Evolutionary conservation across 2,329 filamentous ascomycete species (phyloP).

Genomic region (Diaporthe batatas): DNA sequence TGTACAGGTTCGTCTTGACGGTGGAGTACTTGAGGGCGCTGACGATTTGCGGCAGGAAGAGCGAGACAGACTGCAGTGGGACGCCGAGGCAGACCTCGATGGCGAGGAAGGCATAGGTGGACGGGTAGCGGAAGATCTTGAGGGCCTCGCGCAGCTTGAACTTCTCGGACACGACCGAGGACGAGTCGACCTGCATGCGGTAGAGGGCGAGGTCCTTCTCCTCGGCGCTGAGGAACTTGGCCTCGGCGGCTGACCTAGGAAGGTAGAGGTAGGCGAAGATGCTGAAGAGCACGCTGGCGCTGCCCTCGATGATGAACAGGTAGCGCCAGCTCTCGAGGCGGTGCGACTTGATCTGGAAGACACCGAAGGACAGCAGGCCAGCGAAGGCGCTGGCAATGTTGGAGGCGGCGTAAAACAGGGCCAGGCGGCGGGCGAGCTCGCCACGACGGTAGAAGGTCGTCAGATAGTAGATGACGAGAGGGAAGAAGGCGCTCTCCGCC

Average conservation of each 20-base stretch:
- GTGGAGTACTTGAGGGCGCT: slow-evolving; percentile 61
- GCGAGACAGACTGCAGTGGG: slow-evolving; percentile 66
- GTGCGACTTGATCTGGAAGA: slow-evolving; percentile 59
- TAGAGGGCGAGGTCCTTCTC: slow-evolving; percentile 78
- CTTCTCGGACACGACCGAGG: slow-evolving; percentile 68
- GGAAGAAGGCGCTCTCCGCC: slow-evolving; percentile 77
- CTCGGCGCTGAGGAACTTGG: slow-evolving; percentile 73
- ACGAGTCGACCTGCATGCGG: slow-evolving; percentile 82
- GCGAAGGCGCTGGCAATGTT: slow-evolving; percentile 72
- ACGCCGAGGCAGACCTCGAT: slow-evolving; percentile 73
- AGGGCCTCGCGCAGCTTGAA: slow-evolving; percentile 65
- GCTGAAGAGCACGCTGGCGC: slow-evolving; percentile 70
- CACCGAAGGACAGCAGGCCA: slow-evolving; percentile 70
- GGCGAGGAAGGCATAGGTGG: slow-evolving; percentile 62
- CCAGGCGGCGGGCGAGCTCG: slow-evolving; percentile 77
- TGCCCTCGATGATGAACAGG: slow-evolving; percentile 66
- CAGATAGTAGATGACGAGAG: slow-evolving; percentile 70
- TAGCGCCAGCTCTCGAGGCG: slow-evolving; percentile 58
- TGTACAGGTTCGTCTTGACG: slow-evolving; percentile 80
- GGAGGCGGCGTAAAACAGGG: slow-evolving; percentile 74
- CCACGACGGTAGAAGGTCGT: slow-evolving; percentile 78
- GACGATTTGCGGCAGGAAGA: slow-evolving; percentile 67
- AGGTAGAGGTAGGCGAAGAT: slow-evolving; percentile 78
- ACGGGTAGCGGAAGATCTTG: slow-evolving; percentile 64
- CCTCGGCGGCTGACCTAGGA: slow-evolving; percentile 73